A percentile compares a stretch with the other conserved stretches of the same genome.
These are phyloP conservation scores for Cercospora nicotianae DNA, from an alignment of 2,329 filamentous ascomycete species.

Conservation along the genomic window DNA sequence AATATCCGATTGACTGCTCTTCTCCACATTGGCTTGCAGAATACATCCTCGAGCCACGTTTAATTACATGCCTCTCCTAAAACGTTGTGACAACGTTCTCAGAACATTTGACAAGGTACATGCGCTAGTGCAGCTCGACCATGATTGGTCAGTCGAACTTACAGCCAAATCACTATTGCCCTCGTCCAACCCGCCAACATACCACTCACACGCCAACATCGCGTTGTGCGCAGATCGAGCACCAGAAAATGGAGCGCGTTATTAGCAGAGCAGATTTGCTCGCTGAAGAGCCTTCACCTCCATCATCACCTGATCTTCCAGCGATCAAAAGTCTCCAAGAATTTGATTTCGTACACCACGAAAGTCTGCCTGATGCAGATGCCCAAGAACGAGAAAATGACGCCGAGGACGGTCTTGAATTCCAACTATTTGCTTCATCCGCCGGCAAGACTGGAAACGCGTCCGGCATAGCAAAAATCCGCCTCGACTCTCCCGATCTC, in stretches of 20 bases:
- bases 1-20: not conserved
- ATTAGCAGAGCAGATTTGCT: conserved; percentile 25
- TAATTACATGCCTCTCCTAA: not conserved
- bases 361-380: not conserved
- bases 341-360: conserved; percentile 26
- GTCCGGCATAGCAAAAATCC: conserved; percentile 24
- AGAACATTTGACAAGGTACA: not conserved
- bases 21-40: not conserved
- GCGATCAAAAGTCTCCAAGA: conserved; percentile 9
- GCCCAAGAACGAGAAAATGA: not conserved
- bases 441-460: not conserved
- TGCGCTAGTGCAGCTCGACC: not conserved
- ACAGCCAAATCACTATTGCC: not conserved
- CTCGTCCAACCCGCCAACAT: not conserved
- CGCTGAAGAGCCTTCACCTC: conserved; percentile 17
- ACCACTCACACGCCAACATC: not conserved
- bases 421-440: conserved; percentile 26
- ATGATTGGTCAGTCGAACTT: not conserved
- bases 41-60: not conserved
- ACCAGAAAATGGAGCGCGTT: conserved; percentile 23
- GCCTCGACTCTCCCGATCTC: conserved; percentile 26
- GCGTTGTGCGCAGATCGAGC: not conserved
- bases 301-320: conserved; percentile 17
- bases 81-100: not conserved
- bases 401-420: conserved; percentile 23